Percentiles rank a stretch among this genome's conserved stretches.
Evolutionary conservation across 805 yeast species (phyloP).

Genomic region (Monosporozyma solicola): DNA sequence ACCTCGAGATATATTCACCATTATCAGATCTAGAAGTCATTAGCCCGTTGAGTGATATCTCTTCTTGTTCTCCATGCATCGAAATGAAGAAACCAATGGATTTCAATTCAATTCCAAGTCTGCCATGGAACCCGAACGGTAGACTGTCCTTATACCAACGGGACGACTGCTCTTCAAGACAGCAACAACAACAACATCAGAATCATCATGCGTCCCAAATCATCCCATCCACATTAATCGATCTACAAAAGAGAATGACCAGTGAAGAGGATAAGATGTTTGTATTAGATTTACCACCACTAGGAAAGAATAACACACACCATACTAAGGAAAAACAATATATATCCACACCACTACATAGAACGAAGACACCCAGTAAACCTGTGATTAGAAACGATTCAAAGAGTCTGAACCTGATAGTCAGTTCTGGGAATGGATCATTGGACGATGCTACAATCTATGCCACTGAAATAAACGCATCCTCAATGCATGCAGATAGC

Average conservation of each 20-base stretch:
- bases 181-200: not conserved
- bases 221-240: not conserved
- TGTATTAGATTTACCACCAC: constrained; percentile 2
- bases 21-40: constrained; percentile 14
- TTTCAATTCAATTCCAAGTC: not conserved
- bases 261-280: not conserved
- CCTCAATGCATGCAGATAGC: constrained; percentile 9
- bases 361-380: constrained; percentile 11
- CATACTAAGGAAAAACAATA: not conserved
- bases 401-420: constrained; percentile 18
- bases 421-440: constrained; percentile 24
- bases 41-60: constrained; percentile 19
- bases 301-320: not conserved
- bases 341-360: constrained; percentile 14
- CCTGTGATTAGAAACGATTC: constrained; percentile 16
- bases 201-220: not conserved
- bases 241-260: constrained; percentile 1
- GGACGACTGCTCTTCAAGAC: not conserved
- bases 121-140: constrained; percentile 1
- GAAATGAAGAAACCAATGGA: constrained; percentile 10
- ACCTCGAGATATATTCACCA: constrained; percentile 8
- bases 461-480: constrained; percentile 27
- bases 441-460: constrained; percentile 26
- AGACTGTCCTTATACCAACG: not conserved
- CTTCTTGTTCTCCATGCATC: constrained; percentile 13